Evolutionary conservation across 1,284 basidiomycete genomes (phyloP).

Genomic region (Tylopilus orsonianus): DNA sequence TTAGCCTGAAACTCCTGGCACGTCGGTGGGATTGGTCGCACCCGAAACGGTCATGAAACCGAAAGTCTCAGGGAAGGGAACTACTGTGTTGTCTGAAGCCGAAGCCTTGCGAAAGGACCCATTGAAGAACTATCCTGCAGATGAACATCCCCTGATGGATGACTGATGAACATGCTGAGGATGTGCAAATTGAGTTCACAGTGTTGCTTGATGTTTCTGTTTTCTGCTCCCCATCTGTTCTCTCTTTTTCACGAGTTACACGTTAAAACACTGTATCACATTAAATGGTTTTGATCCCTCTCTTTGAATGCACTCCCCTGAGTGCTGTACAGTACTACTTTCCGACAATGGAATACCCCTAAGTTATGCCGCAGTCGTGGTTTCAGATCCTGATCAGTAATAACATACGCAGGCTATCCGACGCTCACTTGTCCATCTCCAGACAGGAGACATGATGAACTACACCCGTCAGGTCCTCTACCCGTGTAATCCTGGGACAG

Average conservation of each 20-base stretch:
- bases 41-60: conserved; percentile 63
- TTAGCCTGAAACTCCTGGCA: conserved; percentile 30
- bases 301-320: too few relatives aligned
- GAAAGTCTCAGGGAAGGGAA: conserved; percentile 44
- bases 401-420: background rate
- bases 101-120: conserved; percentile 76
- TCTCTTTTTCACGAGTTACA: background rate
- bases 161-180: conserved; percentile 16
- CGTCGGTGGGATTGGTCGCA: conserved; percentile 24
- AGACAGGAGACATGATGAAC: conserved; percentile 16
- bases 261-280: conserved; percentile 2
- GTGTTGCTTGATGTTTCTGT: conserved; percentile 3
- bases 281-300: background rate
- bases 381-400: conserved; percentile 8
- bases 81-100: conserved; percentile 54
- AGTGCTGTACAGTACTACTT: background rate
- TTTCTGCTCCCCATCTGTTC: conserved; percentile 16
- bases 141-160: conserved; percentile 21
- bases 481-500: conserved; percentile 74
- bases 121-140: conserved; percentile 64
- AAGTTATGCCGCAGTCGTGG: conserved; percentile 12
- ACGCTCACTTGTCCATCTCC: conserved; percentile 1
- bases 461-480: conserved; percentile 46
- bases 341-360: conserved; percentile 24
- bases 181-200: background rate